Evolutionary conservation across 495 filamentous ascomycete genomes (phyloP), one percentile per base, ranked within the genome.

Genomic region (Xylaria sp.): DNA sequence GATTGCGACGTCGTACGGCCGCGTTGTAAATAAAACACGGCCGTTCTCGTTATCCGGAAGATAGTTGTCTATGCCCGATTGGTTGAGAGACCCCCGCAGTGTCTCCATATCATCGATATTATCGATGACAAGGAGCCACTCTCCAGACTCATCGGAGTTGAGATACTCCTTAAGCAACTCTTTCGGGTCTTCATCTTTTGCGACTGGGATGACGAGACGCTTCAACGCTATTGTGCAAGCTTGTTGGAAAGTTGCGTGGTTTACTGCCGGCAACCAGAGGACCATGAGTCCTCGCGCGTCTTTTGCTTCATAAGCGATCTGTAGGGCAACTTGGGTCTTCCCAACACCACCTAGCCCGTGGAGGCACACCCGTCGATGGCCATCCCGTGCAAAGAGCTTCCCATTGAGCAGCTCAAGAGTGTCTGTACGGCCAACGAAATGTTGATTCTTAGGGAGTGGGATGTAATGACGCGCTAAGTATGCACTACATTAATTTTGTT

Each of bases 261-360:
- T 83, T 5, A 80, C 68, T 1, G 81, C 82, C 2, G 80, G 77
- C n/a, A 89, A 70, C 87, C 86, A 90, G 61, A 88, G 80, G 24
- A 88, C 73, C 29, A 31, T 21, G 0, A 50, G 3, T 66, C 19
- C 29, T 35, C 19, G 41, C 79, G 63, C 19, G 77, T 44, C 78
- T 71, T 74, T 80, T 7, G 76, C 64, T 69, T 80, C 78, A 69
- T 85, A 85, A 0, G 81, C 81, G 46, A 87, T 64, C 65, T 85
- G 82, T 11, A 90, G 66, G 1, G 80, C 82, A n/a, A 89, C 73
- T 67, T 87, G 86, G 0, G 86, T 86, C 68, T 88, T 89, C 0
- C 85, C 85, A 5, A 85, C 75, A 0, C 85, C 86, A 0, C 84
- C 85, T 6, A 86, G 77, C 0, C 87, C 86, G 43, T 71, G 68